Conservation (phyloP, 345 rosid species). For the Citrus mangshanensis region DNA sequence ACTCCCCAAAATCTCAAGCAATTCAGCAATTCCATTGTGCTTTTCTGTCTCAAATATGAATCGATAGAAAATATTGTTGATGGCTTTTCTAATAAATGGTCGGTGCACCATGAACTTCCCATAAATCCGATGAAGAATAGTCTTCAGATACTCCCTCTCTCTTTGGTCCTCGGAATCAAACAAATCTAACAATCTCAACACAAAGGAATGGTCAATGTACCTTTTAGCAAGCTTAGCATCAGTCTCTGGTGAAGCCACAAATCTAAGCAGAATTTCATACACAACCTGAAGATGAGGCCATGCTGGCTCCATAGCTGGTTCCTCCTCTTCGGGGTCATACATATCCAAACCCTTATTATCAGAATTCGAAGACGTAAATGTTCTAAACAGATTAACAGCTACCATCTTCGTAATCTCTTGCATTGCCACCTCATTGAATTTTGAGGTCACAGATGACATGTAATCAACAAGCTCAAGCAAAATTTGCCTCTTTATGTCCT, state of each 20-base stretch:
- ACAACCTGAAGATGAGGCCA: slow-evolving; percentile 75
- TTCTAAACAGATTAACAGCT: slow-evolving; percentile 50
- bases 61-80: slow-evolving; percentile 66
- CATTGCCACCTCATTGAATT: slow-evolving; percentile 57
- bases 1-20: slow-evolving; percentile 82
- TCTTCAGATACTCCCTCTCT: slow-evolving; percentile 67
- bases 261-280: slow-evolving; percentile 57
- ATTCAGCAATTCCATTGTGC: slow-evolving; percentile 68
- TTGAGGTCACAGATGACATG: slow-evolving; percentile 39
- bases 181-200: slow-evolving; percentile 55
- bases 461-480: slow-evolving; percentile 76
- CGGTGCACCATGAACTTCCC: slow-evolving; percentile 76
- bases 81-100: slow-evolving; percentile 61
- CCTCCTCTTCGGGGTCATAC: slow-evolving; percentile 60
- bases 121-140: slow-evolving; percentile 56
- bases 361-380: slow-evolving; percentile 41
- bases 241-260: slow-evolving; percentile 56
- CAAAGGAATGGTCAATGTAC: slow-evolving; percentile 61
- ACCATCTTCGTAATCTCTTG: slow-evolving; percentile 53
- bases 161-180: slow-evolving; percentile 71
- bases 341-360: slow-evolving; percentile 41
- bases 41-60: slow-evolving; percentile 69
- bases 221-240: slow-evolving; percentile 67
- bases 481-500: slow-evolving; percentile 76
- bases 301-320: slow-evolving; percentile 50